Percentiles rank a stretch among this genome's conserved stretches.
These are phyloP conservation scores for Syncephalastrum monosporum DNA, from an alignment of 371 early-diverging fungal species.

Conservation along the genomic window DNA sequence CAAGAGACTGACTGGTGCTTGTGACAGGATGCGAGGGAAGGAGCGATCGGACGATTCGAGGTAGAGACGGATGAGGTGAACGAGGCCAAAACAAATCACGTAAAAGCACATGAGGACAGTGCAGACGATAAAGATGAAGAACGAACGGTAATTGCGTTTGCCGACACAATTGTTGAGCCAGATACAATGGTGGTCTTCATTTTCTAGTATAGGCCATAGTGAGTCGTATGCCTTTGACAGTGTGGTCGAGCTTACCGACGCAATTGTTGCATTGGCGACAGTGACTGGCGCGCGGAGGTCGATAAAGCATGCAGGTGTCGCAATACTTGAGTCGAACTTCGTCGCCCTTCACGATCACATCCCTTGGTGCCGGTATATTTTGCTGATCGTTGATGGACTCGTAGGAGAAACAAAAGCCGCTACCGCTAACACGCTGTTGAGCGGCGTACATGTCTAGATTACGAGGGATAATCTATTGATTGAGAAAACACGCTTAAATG, in stretches of 20 bases:
- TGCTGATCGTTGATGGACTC: constrained; percentile 10
- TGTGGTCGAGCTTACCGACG: constrained; percentile 55
- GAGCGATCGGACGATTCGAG: constrained; percentile 11
- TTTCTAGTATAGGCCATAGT: constrained; percentile 34
- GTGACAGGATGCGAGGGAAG: constrained; percentile 21
- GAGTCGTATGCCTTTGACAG: neutral
- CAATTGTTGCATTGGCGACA: constrained; percentile 90
- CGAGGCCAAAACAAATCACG: constrained; percentile 54
- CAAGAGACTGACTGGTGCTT: constrained; percentile 56
- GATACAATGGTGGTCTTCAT: constrained; percentile 91
- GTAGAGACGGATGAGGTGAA: constrained; percentile 56
- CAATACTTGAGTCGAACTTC: constrained; percentile 82
- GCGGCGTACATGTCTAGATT: constrained; percentile 56
- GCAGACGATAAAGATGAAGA: constrained; percentile 71
- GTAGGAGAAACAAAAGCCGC: constrained; percentile 39
- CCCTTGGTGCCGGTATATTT: constrained; percentile 46
- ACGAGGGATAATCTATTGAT: constrained; percentile 65
- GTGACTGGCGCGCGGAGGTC: constrained; percentile 88
- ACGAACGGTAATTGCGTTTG: constrained; percentile 84
- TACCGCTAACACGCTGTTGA: constrained; percentile 26
- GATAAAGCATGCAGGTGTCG: constrained; percentile 83
- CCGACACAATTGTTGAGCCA: constrained; percentile 96
- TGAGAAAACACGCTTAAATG: neutral
- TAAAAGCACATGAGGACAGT: constrained; percentile 56
- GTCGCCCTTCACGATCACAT: constrained; percentile 64